Evolutionary conservation across 306 rosid species (phyloP).

Genomic region (Sesbania bispinosa): DNA sequence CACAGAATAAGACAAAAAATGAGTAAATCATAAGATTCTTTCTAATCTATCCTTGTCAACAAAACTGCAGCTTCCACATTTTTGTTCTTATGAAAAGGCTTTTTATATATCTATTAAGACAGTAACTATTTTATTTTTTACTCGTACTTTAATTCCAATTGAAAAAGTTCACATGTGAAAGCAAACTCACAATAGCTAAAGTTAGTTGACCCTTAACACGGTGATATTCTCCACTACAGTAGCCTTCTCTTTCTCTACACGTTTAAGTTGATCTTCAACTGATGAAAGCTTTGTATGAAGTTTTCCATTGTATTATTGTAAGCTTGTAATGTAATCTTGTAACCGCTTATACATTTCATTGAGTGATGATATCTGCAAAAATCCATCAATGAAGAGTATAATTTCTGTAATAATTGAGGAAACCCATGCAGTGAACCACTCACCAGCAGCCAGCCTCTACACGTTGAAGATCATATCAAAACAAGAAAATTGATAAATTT

Average conservation of each 20-base stretch:
- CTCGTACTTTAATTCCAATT: not conserved
- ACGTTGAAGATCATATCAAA: too few relatives aligned
- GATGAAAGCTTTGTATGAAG: constrained; percentile 92
- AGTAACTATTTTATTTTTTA: not conserved
- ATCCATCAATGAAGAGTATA: constrained; percentile 9
- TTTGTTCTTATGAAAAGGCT: not conserved
- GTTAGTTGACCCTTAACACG: constrained; percentile 77
- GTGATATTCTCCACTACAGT: constrained; percentile 61
- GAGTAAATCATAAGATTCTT: not conserved
- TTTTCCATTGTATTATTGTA: constrained; percentile 90
- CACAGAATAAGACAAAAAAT: not conserved
- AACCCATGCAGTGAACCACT: too few relatives aligned
- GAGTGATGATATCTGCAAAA: constrained; percentile 78
- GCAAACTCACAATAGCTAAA: constrained; percentile 63
- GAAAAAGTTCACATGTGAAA: constrained; percentile 17
- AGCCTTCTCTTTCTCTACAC: constrained; percentile 81
- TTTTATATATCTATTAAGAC: not conserved
- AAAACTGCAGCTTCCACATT: not conserved
- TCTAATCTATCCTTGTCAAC: not conserved
- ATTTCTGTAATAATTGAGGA: not conserved
- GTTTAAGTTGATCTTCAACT: constrained; percentile 86
- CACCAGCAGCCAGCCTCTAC: too few relatives aligned
- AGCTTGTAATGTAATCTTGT: constrained; percentile 92
- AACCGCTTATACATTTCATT: constrained; percentile 95
- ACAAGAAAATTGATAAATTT: too few relatives aligned